These are phyloP conservation scores for Apiospora phragmitis DNA, from an alignment of 2,329 filamentous ascomycete species.

Conservation along the genomic window DNA sequence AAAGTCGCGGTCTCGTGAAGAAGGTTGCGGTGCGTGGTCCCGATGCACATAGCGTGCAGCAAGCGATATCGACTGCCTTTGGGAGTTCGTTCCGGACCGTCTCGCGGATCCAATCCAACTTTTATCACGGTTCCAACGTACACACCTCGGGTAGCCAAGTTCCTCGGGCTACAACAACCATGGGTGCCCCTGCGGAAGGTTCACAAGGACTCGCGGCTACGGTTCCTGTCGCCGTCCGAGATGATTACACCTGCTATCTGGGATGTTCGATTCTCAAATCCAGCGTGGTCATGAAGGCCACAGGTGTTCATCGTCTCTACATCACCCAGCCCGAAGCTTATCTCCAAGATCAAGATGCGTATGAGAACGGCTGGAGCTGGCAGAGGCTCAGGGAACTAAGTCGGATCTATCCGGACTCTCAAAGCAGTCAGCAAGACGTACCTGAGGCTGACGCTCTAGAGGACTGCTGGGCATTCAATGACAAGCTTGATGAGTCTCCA, in stretches of 20 bases:
- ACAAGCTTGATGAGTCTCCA: constrained; percentile 58
- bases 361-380: constrained; percentile 68
- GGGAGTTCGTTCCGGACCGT: constrained; percentile 52
- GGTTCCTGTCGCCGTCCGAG: constrained; percentile 69
- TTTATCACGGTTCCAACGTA: constrained; percentile 31
- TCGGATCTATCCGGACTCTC: constrained; percentile 51
- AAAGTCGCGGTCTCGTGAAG: constrained; percentile 71
- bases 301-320: constrained; percentile 66
- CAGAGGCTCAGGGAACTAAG: constrained; percentile 64
- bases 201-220: constrained; percentile 70
- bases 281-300: constrained; percentile 71
- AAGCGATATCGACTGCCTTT: constrained; percentile 64
- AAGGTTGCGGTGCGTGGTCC: constrained; percentile 61
- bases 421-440: constrained; percentile 45
- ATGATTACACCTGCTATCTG: constrained; percentile 73
- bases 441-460: constrained; percentile 64
- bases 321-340: constrained; percentile 77
- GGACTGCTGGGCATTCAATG: constrained; percentile 67
- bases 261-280: constrained; percentile 68
- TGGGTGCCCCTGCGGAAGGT: constrained; percentile 79
- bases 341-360: constrained; percentile 60
- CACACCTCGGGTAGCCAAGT: constrained; percentile 42
- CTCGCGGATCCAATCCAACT: constrained; percentile 34
- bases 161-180: constrained; percentile 62
- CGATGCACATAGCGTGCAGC: constrained; percentile 68